Evolutionary conservation across 1,284 basidiomycete species (phyloP).

Genomic region (Heimioporus retisporus): DNA sequence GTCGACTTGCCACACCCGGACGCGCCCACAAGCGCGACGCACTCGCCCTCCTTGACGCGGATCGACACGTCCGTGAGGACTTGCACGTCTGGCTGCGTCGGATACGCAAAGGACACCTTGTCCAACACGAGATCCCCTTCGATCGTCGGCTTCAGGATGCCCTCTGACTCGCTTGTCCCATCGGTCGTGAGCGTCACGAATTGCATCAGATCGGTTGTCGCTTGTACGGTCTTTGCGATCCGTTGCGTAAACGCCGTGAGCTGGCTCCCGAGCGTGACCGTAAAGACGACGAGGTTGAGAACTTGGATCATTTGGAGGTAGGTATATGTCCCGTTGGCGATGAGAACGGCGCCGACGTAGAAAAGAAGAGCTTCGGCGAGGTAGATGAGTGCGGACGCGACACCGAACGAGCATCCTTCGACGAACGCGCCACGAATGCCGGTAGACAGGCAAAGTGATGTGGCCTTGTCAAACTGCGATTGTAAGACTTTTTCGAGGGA

Average conservation of each 20-base stretch:
- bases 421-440: slow-evolving; percentile 86
- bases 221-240: slow-evolving; percentile 84
- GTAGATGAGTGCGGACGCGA: slow-evolving; percentile 88
- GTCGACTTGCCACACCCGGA: slow-evolving; percentile 95
- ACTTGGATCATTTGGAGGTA: slow-evolving; percentile 93
- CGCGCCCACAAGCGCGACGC: slow-evolving; percentile 89
- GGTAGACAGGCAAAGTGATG: slow-evolving; percentile 69
- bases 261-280: slow-evolving; percentile 92
- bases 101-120: slow-evolving; percentile 86
- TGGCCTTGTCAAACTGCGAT: slow-evolving; percentile 72
- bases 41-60: slow-evolving; percentile 76
- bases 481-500: slow-evolving; percentile 85
- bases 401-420: slow-evolving; percentile 86
- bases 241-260: slow-evolving; percentile 89
- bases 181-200: slow-evolving; percentile 70
- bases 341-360: slow-evolving; percentile 89
- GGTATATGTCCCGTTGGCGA: slow-evolving; percentile 84
- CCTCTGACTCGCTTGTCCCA: slow-evolving; percentile 75
- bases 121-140: slow-evolving; percentile 75
- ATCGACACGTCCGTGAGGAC: slow-evolving; percentile 79
- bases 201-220: slow-evolving; percentile 81
- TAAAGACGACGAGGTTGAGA: slow-evolving; percentile 93
- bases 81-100: slow-evolving; percentile 77
- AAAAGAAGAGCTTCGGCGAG: slow-evolving; percentile 92
- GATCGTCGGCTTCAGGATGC: slow-evolving; percentile 75